A percentile compares a stretch with the other conserved stretches of the same genome.
These are phyloP conservation scores for Polyporus tsugae DNA, from an alignment of 1,284 basidiomycete genomes.

Conservation along the genomic window DNA sequence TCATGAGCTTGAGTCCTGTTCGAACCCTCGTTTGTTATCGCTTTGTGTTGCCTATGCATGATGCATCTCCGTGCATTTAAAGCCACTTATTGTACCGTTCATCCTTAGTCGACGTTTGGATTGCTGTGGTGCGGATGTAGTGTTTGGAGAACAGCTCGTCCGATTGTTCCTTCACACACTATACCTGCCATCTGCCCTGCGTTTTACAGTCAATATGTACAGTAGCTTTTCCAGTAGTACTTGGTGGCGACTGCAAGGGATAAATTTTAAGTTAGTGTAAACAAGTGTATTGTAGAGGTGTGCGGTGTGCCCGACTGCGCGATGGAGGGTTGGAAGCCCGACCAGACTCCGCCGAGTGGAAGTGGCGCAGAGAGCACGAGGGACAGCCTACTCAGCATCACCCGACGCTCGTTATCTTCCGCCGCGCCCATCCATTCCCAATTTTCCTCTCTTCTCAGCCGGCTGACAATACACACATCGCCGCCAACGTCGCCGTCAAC, in stretches of 20 bases:
- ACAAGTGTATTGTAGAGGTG: no score
- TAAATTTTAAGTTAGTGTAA: no score
- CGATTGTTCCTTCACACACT: not conserved
- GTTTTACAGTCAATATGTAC: constrained; percentile 2
- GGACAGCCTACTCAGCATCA: constrained; percentile 33
- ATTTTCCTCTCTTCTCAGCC: constrained; percentile 42
- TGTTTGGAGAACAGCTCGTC: not conserved
- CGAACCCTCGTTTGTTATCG: not conserved
- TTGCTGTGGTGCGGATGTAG: not conserved
- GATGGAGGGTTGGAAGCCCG: constrained; percentile 33
- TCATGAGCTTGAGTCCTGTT: constrained; percentile 13
- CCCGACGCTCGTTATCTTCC: constrained; percentile 45
- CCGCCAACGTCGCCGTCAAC: constrained; percentile 23
- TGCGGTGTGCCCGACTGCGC: not conserved
- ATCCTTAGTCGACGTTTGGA: not conserved
- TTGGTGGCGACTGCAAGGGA: not conserved
- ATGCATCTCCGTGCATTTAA: not conserved
- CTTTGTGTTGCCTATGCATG: not conserved
- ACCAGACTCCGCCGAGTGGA: constrained; percentile 32
- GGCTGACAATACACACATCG: constrained; percentile 39
- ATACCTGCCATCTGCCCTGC: not conserved
- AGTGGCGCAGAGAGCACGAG: constrained; percentile 36
- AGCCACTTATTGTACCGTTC: not conserved
- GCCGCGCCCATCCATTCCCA: constrained; percentile 42
- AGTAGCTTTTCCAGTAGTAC: not conserved